These are phyloP conservation scores for Cryptococcus jaspeensis DNA, from an alignment of 1,284 basidiomycete genomes.

Conservation along the genomic window DNA sequence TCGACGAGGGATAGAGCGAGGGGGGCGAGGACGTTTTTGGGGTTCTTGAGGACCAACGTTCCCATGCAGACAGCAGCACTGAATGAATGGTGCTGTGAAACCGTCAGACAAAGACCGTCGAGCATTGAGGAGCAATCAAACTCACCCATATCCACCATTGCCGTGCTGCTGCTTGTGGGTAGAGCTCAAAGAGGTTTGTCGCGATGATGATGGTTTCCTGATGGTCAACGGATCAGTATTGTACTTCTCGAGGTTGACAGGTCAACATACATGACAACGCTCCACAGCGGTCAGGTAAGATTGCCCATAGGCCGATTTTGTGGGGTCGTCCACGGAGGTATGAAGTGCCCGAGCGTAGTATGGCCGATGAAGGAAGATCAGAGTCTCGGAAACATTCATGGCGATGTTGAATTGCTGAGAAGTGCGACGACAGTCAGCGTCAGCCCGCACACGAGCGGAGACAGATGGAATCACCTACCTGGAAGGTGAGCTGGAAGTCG, in stretches of 20 bases:
- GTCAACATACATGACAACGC: constrained; percentile 12
- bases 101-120: neutral
- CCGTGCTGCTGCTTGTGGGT: constrained; percentile 5
- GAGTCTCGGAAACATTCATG: constrained; percentile 21
- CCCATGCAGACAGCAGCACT: constrained; percentile 26
- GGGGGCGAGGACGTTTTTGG: constrained; percentile 22
- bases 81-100: constrained; percentile 22
- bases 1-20: constrained; percentile 25
- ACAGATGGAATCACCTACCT: constrained; percentile 7
- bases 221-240: neutral
- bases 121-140: constrained; percentile 12
- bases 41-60: constrained; percentile 8
- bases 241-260: no score
- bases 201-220: constrained; percentile 9
- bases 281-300: constrained; percentile 21
- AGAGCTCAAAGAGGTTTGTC: constrained; percentile 2
- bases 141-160: constrained; percentile 11
- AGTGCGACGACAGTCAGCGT: neutral
- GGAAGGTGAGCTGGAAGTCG: constrained; percentile 6
- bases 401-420: constrained; percentile 25
- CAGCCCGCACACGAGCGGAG: neutral
- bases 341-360: constrained; percentile 23
- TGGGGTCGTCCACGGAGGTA: constrained; percentile 17
- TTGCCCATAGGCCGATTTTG: constrained; percentile 15
- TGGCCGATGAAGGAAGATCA: constrained; percentile 22